Base-by-base conservation (phyloP, 1,139 yeast species). In the Suhomyces chickasaworum region DNA sequence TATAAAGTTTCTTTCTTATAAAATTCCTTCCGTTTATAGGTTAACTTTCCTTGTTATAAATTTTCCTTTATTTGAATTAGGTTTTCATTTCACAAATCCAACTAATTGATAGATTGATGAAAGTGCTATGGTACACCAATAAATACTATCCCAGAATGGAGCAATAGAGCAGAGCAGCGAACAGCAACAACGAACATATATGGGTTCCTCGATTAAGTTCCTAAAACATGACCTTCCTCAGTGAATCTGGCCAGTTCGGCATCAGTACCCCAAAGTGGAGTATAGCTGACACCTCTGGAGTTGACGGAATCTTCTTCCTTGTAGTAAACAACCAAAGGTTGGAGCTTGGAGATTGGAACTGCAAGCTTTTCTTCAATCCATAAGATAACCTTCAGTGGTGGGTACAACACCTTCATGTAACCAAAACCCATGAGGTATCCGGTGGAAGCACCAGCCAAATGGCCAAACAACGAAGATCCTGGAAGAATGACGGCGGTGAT, bases 401-500 rank as follows among this genome's bases (percentile, higher is more conserved):
- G 89, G 52, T 78, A 78, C 58, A 85, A 66, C 37, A 72, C 62
- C 37, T 72, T 72, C 48, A 89, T 66, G 52, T 69, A 73, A 10
- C 86, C 93, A 58, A 74, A 65, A 2, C 80, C 87, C 59, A 86
- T 64, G 43, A 73, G 60, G 54, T 63, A 73, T 5, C 79, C 79
- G 22, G 75, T 54, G 15, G 69, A 57, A 36, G 73, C 66, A 2
- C 75, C 79, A 10, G 71, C 66, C 54, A 73, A 64, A 63, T 90
- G 96, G 20, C 96, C 96, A 55, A 84, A 68, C 54, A 89, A 83
- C 44, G 93, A 84, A 44, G 93, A 83, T 9, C 76, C 73, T 1
- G 65, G 89, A 81, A 48, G 77, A 61, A 83, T 48, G 2, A 84
- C 32, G 2, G 81, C 73, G 38, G 77, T 63, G 8, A 84, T 27